Percentiles rank a stretch among this genome's conserved stretches.
Conservation (phyloP, 75 land plant genomes). For the Selaginella moellendorffii region DNA sequence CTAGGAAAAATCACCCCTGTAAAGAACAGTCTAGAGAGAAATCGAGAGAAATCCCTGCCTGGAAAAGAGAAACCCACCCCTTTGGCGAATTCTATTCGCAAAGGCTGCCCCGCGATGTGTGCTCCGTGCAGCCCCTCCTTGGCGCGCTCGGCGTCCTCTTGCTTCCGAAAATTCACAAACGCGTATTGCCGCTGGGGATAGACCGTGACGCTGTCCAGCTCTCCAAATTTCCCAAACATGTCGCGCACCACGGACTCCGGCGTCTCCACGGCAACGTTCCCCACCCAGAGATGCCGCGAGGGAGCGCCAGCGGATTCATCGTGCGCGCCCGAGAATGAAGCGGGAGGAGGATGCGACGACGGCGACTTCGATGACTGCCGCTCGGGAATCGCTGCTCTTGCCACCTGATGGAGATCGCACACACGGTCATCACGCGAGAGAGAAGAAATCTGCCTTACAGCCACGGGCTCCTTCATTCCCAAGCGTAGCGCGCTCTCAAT, state of each 20-base stretch:
- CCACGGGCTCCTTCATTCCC: too few relatives aligned
- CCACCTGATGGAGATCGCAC: too few relatives aligned
- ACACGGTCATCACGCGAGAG: too few relatives aligned
- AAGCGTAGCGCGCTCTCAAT: too few relatives aligned
- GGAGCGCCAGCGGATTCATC: conserved; percentile 17
- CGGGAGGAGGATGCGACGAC: too few relatives aligned
- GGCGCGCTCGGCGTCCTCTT: conserved; percentile 59
- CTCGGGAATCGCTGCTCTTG: too few relatives aligned
- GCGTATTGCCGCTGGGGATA: conserved; percentile 54
- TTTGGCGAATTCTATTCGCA: conserved; percentile 71
- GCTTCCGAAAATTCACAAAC: conserved; percentile 50
- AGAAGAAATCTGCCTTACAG: too few relatives aligned
- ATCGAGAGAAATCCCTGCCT: conserved; percentile 16
- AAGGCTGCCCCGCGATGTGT: conserved; percentile 22
- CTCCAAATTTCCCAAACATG: conserved; percentile 40
- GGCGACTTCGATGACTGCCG: too few relatives aligned
- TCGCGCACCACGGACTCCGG: conserved; percentile 44
- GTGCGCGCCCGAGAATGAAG: too few relatives aligned
- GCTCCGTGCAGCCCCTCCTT: conserved; percentile 51
- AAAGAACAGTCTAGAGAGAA: too few relatives aligned
- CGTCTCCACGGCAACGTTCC: conserved; percentile 36
- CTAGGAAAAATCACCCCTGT: too few relatives aligned
- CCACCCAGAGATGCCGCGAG: conserved; percentile 64
- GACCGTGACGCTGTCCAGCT: conserved; percentile 37
- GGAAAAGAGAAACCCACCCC: conserved; percentile 46